A percentile compares a stretch with the other conserved stretches of the same genome.
Conservation (phyloP, 2,329 filamentous ascomycete genomes). For the Fusarium bulbicola region DNA sequence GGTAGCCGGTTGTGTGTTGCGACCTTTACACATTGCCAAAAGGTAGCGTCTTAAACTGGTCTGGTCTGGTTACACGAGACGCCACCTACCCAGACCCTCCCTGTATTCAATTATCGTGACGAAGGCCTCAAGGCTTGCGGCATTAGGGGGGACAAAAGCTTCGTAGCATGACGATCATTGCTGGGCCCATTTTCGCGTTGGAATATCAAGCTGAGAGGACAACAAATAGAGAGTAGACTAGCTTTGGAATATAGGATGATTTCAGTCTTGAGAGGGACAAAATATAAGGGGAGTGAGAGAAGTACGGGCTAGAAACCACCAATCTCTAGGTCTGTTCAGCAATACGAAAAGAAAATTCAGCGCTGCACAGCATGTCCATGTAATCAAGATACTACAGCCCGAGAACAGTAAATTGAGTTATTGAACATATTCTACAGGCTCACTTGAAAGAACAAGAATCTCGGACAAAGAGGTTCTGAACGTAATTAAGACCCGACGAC, state of each 20-base stretch:
- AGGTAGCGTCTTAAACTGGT: background rate
- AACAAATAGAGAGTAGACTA: background rate
- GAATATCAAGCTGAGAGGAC: fast-evolving
- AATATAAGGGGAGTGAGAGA: fast-evolving
- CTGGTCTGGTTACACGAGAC: background rate
- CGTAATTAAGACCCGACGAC: no score
- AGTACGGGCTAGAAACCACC: fast-evolving
- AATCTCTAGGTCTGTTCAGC: fast-evolving
- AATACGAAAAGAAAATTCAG: background rate
- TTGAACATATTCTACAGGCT: fast-evolving
- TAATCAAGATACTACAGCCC: fast-evolving
- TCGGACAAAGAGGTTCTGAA: background rate
- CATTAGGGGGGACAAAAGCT: fast-evolving
- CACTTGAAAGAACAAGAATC: background rate
- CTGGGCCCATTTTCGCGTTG: fast-evolving
- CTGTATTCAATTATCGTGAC: fast-evolving
- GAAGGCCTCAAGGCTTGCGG: fast-evolving
- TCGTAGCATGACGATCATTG: fast-evolving
- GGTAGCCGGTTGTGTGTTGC: background rate
- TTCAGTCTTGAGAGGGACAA: no score
- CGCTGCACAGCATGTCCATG: background rate
- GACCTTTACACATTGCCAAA: background rate
- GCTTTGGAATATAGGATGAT: fast-evolving
- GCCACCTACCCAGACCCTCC: background rate
- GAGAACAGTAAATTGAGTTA: no score